phyloP scores from a whole-genome alignment of 495 filamentous ascomycete genomes.

The Aspergillus sparsus region DNA sequence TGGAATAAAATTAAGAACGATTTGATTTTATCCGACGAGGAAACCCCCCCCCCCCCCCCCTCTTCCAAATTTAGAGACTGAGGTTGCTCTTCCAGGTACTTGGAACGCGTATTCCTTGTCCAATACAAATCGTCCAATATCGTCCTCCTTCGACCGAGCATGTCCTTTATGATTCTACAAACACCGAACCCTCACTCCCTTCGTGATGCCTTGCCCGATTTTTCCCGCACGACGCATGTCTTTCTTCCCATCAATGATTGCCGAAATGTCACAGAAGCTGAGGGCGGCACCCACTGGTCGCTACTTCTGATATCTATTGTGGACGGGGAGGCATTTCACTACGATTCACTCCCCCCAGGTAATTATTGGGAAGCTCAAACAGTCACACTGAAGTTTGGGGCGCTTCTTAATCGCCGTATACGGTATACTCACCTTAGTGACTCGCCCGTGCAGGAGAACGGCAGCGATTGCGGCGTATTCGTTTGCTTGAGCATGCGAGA shows the following conservation, averaged over 20 bases:
- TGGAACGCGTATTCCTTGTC: slow-evolving; percentile 83
- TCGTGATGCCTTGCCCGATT: slow-evolving; percentile 58
- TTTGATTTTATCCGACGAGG: no score
- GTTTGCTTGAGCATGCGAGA: slow-evolving; percentile 93
- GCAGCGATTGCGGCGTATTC: slow-evolving; percentile 92
- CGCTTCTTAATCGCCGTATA: slow-evolving; percentile 63
- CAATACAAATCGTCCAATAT: slow-evolving; percentile 79
- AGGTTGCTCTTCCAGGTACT: slow-evolving; percentile 56
- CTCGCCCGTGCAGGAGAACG: slow-evolving; percentile 88
- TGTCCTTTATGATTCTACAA: slow-evolving; percentile 91
- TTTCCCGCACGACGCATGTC: slow-evolving; percentile 82
- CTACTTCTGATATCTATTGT: slow-evolving; percentile 85
- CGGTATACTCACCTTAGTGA: slow-evolving; percentile 77
- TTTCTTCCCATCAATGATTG: slow-evolving; percentile 97
- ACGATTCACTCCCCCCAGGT: slow-evolving; percentile 80
- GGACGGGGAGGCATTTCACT: slow-evolving; percentile 93
- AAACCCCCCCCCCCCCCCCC: no score
- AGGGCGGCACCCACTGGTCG: slow-evolving; percentile 95
- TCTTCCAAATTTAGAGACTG: neutral
- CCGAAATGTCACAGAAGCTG: slow-evolving; percentile 68
- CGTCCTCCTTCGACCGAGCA: slow-evolving; percentile 86
- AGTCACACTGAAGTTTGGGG: slow-evolving; percentile 61
- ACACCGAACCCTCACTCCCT: slow-evolving; percentile 74
- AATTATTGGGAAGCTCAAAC: slow-evolving; percentile 72
- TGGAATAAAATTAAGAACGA: no score